Percentiles rank a stretch among this genome's conserved stretches.
Evolutionary conservation across 2,329 filamentous ascomycete genomes (phyloP).

Genomic region (Berkeleyomyces rouxiae): DNA sequence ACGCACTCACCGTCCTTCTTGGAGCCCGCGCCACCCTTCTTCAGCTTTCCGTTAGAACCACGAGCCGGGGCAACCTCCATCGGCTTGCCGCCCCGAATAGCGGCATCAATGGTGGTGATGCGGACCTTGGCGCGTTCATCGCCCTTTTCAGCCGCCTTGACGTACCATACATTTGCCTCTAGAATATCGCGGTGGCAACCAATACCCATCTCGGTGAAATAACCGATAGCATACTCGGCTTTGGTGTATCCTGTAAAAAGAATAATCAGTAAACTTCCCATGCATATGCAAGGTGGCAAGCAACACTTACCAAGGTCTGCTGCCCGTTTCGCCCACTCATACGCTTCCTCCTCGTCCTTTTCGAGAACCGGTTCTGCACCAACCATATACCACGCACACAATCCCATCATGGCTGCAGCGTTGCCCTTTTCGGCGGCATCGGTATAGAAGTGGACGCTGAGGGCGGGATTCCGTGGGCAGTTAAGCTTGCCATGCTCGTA

Average conservation of each 20-base stretch:
- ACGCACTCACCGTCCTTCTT: conserved; percentile 27
- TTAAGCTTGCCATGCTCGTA: conserved; percentile 83
- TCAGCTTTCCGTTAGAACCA: conserved; percentile 30
- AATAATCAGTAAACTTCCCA: not conserved
- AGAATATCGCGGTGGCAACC: conserved; percentile 87
- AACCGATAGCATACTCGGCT: conserved; percentile 89
- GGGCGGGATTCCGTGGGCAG: conserved; percentile 77
- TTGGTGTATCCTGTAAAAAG: conserved; percentile 39
- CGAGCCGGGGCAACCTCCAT: conserved; percentile 38
- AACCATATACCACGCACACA: conserved; percentile 97
- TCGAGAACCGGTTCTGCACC: conserved; percentile 83
- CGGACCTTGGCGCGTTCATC: conserved; percentile 81
- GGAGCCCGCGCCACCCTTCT: conserved; percentile 26
- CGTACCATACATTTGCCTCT: conserved; percentile 96
- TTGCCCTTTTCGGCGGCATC: conserved; percentile 74
- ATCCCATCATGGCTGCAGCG: conserved; percentile 84
- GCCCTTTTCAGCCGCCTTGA: conserved; percentile 80
- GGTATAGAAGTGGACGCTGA: conserved; percentile 97
- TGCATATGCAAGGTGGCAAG: not conserved
- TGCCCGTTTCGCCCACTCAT: conserved; percentile 82
- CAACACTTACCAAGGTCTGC: conserved; percentile 60
- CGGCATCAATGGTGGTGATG: conserved; percentile 70
- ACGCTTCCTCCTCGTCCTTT: conserved; percentile 90
- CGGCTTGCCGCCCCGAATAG: conserved; percentile 44
- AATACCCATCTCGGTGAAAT: conserved; percentile 98